Evolutionary conservation across 805 yeast genomes (phyloP).

Genomic region (Lipomyces mesembrius): DNA sequence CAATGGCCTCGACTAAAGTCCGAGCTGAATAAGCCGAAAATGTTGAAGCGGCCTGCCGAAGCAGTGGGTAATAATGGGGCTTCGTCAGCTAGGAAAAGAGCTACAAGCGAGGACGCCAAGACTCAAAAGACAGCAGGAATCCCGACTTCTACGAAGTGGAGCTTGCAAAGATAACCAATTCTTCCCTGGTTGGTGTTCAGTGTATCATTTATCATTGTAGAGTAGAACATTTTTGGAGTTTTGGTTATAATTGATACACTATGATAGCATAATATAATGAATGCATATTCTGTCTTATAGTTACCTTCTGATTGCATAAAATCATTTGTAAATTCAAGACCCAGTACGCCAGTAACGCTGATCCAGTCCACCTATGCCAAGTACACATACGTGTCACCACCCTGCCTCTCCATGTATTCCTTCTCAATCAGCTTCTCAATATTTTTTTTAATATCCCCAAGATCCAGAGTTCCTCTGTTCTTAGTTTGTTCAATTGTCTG

Average conservation of each 20-base stretch:
- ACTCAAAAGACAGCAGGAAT: not conserved
- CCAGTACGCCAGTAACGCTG: not conserved
- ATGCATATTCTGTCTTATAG: not conserved
- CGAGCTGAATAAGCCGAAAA: not conserved
- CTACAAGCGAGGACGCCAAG: not conserved
- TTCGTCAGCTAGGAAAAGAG: not conserved
- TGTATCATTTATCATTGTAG: not conserved
- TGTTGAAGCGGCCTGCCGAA: not conserved
- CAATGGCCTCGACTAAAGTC: not conserved
- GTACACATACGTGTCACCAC: constrained; percentile 30
- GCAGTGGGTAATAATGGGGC: not conserved
- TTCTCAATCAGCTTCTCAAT: constrained; percentile 43
- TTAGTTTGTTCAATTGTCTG: constrained; percentile 42
- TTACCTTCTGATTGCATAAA: not conserved
- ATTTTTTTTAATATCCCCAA: constrained; percentile 43
- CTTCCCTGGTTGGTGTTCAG: not conserved
- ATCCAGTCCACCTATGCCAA: constrained; percentile 17
- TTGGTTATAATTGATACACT: not conserved
- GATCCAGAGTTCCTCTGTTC: constrained; percentile 42
- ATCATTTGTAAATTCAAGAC: not conserved
- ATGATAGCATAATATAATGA: not conserved
- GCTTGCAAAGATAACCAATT: not conserved
- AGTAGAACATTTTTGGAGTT: not conserved
- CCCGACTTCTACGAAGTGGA: not conserved
- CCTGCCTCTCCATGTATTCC: constrained; percentile 41